A percentile compares a stretch with the other conserved stretches of the same genome.
These are phyloP conservation scores for Phytophthora citricola DNA, from an alignment of 352 stramenopile genomes.

Conservation along the genomic window DNA sequence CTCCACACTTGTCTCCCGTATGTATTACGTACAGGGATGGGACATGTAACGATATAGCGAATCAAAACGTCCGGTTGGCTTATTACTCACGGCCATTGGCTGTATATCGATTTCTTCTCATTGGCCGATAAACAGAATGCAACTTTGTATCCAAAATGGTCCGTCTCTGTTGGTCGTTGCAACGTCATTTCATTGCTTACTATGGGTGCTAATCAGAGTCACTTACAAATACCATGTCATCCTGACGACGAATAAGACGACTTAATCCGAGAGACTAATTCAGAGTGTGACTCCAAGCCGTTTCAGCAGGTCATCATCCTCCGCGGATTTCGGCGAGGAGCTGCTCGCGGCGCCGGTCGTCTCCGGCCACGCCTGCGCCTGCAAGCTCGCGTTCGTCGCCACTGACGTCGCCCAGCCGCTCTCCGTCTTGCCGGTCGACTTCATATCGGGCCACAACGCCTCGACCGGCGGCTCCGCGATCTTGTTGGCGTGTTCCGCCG, in stretches of 20 bases:
- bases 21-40: constrained; percentile 30
- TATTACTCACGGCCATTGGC: constrained; percentile 12
- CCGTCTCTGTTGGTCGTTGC: constrained; percentile 21
- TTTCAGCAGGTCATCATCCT: constrained; percentile 36
- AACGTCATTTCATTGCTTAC: constrained; percentile 8
- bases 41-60: constrained; percentile 20
- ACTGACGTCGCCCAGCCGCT: constrained; percentile 26
- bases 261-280: constrained; percentile 11
- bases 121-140: constrained; percentile 12
- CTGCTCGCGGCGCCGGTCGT: neutral
- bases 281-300: constrained; percentile 38
- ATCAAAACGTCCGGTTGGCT: constrained; percentile 5
- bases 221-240: constrained; percentile 20
- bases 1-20: constrained; percentile 18
- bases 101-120: constrained; percentile 2
- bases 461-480: constrained; percentile 42
- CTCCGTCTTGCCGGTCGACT: constrained; percentile 18
- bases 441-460: constrained; percentile 39
- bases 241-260: neutral
- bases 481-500: constrained; percentile 28
- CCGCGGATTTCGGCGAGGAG: constrained; percentile 2
- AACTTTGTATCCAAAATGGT: constrained; percentile 7
- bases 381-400: constrained; percentile 14
- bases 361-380: constrained; percentile 24
- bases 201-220: neutral